These are phyloP conservation scores for Gossypium stocksii DNA, from an alignment of 345 rosid species.

Conservation along the genomic window DNA sequence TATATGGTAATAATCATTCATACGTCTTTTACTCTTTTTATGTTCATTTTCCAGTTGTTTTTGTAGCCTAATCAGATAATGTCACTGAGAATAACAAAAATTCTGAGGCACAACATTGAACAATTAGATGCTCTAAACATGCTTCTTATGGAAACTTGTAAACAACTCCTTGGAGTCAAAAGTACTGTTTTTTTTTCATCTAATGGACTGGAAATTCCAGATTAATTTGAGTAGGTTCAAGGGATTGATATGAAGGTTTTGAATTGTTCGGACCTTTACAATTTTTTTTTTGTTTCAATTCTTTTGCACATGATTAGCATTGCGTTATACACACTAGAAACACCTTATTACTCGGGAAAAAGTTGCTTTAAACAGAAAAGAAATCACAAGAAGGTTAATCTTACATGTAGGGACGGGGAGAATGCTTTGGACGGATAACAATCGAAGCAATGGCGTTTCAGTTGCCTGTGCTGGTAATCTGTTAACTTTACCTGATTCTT, in stretches of 20 bases:
- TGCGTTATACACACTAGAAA: neutral
- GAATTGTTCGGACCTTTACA: neutral
- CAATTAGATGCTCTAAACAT: neutral
- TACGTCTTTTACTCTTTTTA: neutral
- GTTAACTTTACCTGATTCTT: conserved; percentile 4
- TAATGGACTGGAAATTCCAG: neutral
- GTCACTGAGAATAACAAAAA: neutral
- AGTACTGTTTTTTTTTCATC: neutral
- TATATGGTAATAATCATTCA: neutral
- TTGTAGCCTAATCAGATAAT: neutral
- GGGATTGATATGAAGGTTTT: neutral
- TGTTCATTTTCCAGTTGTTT: neutral
- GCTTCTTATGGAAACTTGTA: neutral
- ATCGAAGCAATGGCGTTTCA: conserved; percentile 63
- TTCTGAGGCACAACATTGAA: neutral
- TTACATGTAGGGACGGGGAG: conserved; percentile 39
- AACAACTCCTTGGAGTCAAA: neutral
- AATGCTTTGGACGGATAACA: conserved; percentile 60
- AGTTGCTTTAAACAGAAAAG: neutral
- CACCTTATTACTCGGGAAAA: neutral
- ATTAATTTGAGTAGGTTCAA: neutral
- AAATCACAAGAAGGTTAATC: neutral
- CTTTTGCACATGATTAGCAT: neutral
- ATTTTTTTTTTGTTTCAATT: neutral
- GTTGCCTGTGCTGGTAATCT: conserved; percentile 47